Evolutionary conservation across 306 rosid species (phyloP).

Genomic region (Quercus alba): DNA sequence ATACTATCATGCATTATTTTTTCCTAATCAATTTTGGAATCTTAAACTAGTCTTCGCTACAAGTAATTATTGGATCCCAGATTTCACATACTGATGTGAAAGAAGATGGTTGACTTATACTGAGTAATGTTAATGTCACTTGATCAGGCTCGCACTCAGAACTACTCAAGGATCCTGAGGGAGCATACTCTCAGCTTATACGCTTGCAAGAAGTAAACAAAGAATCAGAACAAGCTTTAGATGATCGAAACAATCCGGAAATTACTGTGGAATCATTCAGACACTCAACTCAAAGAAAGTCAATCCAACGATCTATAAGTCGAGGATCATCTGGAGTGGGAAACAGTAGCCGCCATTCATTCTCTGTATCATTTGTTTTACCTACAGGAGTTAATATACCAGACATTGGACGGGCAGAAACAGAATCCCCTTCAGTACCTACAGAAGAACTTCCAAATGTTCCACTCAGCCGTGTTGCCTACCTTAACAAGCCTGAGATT

Average conservation of each 20-base stretch:
- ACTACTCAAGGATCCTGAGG: constrained; percentile 53
- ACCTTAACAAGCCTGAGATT: constrained; percentile 5
- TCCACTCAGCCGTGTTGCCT: background rate
- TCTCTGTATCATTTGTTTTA: background rate
- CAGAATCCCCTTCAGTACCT: background rate
- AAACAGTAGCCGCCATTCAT: background rate
- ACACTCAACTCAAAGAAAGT: constrained; percentile 17
- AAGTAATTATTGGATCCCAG: background rate
- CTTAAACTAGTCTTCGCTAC: background rate
- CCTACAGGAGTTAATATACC: background rate
- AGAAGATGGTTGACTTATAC: background rate
- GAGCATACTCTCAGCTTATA: constrained; percentile 64
- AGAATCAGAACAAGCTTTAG: background rate
- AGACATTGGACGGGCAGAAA: background rate
- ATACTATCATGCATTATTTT: background rate
- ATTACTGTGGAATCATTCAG: background rate
- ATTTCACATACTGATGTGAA: background rate
- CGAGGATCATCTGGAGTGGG: constrained; percentile 15
- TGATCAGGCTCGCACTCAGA: constrained; percentile 58
- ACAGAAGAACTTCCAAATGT: background rate
- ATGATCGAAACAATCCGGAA: background rate
- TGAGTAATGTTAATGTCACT: background rate
- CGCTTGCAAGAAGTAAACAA: constrained; percentile 49
- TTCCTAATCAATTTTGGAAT: background rate
- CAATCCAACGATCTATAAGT: constrained; percentile 20